Evolutionary conservation across 2,329 filamentous ascomycete genomes (phyloP), one percentile per base, ranked within the genome.

Genomic region (Epichloe amarillans): DNA sequence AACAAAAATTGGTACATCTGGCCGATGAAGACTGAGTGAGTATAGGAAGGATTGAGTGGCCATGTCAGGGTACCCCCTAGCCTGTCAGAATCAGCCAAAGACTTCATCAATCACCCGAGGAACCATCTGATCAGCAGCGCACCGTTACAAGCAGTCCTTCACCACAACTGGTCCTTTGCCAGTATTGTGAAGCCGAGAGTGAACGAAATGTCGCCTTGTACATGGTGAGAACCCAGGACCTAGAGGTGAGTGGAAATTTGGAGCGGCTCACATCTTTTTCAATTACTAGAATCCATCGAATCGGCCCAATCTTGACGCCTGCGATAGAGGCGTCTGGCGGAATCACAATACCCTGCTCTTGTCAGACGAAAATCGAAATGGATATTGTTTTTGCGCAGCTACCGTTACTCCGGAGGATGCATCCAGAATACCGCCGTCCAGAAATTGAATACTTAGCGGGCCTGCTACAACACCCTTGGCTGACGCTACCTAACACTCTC

Each of bases 31-130:
- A 38, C 76, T 72, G 1, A 88, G 50, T 12, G 71, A 62, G 41
- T 73, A 72, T 1, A 91, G 67, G 49, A 91, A 82, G 15, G 73
- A 72, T 7, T 84, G 73, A 0, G 86, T 88, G 1, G 76, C 74
- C 46, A 91, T 69, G 57, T 93, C 88, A 0, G 88, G 86, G 60
- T 88, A 93, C 2, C 88, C 71, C 71, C 90, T 93, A 1, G 81
- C 87, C 83, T 88, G 49, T 3, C 2, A 6, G 6, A 46, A 36
- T 53, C 19, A 53, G 45, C 41, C n/a, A 17, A n/a, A 37, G 12
- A 17, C 30, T 26, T 48, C 23, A 11, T 5, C 12, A 35, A 12
- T 6, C 12, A 19, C 11, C 8, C 15, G n/a, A 30, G 11, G 11
- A 35, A 23, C 15, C 4, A 11, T 12, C 21, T 17, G 15, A 14